Base-by-base conservation (phyloP, 805 yeast species). In the Blastobotrys parvus region DNA sequence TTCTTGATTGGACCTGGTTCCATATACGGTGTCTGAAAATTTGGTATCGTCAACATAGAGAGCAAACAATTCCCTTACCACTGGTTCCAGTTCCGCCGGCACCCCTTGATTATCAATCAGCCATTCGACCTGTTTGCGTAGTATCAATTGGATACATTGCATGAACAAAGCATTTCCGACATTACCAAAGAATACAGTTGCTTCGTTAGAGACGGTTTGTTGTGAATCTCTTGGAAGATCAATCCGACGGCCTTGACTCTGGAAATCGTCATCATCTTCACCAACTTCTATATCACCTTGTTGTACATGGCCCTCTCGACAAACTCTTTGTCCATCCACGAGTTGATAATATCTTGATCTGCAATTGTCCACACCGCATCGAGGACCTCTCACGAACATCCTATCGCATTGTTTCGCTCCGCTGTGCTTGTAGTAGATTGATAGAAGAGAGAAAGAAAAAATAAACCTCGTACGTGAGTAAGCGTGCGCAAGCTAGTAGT, bases 331-430 rank as follows among this genome's bases (percentile, higher is more conserved):
- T 20, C 98, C 98, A 54, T 83, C 86, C 2, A 77, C 65, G 23
- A 75, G 61, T 40, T 81, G 71, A 77, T 86, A 90, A 40, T 80
- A 71, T 31, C 78, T 65, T 1, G 96, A 83, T 3, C 83, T 77
- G 63, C 98, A 90, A 66, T 90, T 90, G 49, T 83, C 89, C 2
- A 80, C 78, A 1, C 97, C 97, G 70, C 98, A 90, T 3, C 81
- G 63, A 3, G 84, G 81, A 1, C 98, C 97, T 51, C 78, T 68
- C 33, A 71, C 68, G 77, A 79, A 82, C 7, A 59, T 35, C 29
- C 29, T 7, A n/a, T n/a, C n/a, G n/a, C n/a, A n/a, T n/a, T n/a
- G n/a, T n/a, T n/a, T n/a, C n/a, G n/a, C n/a, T n/a, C n/a, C n/a
- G n/a, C n/a, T n/a, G n/a, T n/a, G n/a, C n/a, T n/a, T n/a, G n/a